Base-by-base conservation (phyloP, 345 rosid species). In the Hibiscus trionum region DNA sequence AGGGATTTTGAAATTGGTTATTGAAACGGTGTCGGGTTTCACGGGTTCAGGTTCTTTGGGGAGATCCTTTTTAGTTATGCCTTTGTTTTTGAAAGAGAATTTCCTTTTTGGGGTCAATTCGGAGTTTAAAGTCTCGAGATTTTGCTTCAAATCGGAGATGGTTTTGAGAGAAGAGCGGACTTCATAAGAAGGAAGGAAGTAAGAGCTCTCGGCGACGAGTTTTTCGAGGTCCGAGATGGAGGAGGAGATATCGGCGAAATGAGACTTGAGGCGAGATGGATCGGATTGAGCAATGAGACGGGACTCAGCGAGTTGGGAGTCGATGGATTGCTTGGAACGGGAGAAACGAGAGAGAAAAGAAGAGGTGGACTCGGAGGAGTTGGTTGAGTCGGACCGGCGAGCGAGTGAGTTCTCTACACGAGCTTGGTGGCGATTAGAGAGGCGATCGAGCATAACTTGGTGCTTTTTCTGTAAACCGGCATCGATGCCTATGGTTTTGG, bases 111-210 rank as follows among this genome's bases (percentile, higher is more conserved):
- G 93, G 53, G 87, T 39, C 27, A 87, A 78, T 71, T 83, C 78
- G 58, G 82, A 52, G 70, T 76, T 72, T 35, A 90, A 78, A 39
- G 0, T 77, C n/a, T 92, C 93, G 19, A 91, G 83, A 39, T 80
- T 75, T 29, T 86, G 95, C 70, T 80, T 91, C 70, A 91, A 84
- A 63, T 94, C 91, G 1, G 95, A 81, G 61, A 87, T 63, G 33
- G 85, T 74, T 84, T 81, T 85, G 52, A 94, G 92, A 53, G 93
- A 85, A 44, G 93, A 86, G 58, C 96, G 81, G 37, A 91, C 87
- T 53, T 94, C 93, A 80, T 90, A 88, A 21, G 97, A 80, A 14
- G 97, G 97, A 68, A 91, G 84, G 68, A 69, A 77, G 78, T 88
- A 90, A 2, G 97, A 87, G 77, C 79, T 91, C 76, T 89, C 86